Percentiles rank a stretch among this genome's conserved stretches.
phyloP scores from a whole-genome alignment of 2,329 filamentous ascomycete species.

The Neonectria coccinea region DNA sequence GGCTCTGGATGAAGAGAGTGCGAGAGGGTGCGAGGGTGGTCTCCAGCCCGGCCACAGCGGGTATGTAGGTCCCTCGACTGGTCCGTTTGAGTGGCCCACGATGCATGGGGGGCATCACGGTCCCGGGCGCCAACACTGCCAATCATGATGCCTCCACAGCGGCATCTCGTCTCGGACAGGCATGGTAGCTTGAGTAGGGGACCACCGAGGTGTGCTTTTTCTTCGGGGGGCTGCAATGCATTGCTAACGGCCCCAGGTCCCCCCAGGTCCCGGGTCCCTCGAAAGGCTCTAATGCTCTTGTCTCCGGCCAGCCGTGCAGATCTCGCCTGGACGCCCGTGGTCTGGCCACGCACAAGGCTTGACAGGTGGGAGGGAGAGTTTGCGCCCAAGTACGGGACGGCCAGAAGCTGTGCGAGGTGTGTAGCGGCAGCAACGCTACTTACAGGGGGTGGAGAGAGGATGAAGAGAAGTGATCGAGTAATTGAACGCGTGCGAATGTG shows the following conservation, averaged over 20 bases:
- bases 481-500: constrained; percentile 12
- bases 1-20: constrained; percentile 19
- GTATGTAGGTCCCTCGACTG: constrained; percentile 47
- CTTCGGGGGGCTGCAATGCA: constrained; percentile 32
- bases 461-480: constrained; percentile 7
- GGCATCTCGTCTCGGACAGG: constrained; percentile 33
- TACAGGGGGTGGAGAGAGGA: not conserved
- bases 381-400: constrained; percentile 10
- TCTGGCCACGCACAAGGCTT: constrained; percentile 12
- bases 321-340: constrained; percentile 17
- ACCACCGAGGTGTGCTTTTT: constrained; percentile 30
- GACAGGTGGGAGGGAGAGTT: constrained; percentile 4
- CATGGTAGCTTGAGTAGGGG: constrained; percentile 34
- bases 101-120: constrained; percentile 44
- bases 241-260: constrained; percentile 30
- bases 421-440: constrained; percentile 14
- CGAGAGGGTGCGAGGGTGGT: constrained; percentile 37
- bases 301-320: constrained; percentile 28
- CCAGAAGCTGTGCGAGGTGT: constrained; percentile 4
- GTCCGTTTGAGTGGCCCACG: constrained; percentile 39
- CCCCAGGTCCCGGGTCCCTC: constrained; percentile 24
- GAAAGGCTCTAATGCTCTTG: constrained; percentile 7
- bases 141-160: constrained; percentile 45
- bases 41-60: constrained; percentile 41
- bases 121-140: constrained; percentile 51